These are phyloP conservation scores for Irpex sp. DNA, from an alignment of 1,284 basidiomycete species.

Conservation along the genomic window DNA sequence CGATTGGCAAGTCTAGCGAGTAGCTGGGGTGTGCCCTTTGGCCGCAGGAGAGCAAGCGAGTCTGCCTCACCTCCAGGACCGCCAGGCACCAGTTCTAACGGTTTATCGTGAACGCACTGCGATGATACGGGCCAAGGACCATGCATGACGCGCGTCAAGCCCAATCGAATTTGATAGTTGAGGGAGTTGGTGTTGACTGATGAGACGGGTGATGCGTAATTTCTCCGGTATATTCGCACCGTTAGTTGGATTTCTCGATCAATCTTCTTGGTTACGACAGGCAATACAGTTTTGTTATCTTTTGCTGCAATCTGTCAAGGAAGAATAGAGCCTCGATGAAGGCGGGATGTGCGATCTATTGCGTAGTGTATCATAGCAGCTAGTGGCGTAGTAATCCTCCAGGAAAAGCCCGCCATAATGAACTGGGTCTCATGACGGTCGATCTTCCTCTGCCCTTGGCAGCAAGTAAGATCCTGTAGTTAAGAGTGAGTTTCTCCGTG, in stretches of 20 bases:
- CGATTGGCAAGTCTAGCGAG: slow-evolving; percentile 62
- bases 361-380: background rate
- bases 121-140: too few relatives aligned
- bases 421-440: background rate
- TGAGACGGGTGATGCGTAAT: slow-evolving; percentile 4
- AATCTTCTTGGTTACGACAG: background rate
- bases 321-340: background rate
- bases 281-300: background rate
- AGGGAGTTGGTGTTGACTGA: background rate
- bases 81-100: slow-evolving; percentile 6
- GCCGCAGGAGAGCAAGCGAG: slow-evolving; percentile 45
- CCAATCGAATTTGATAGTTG: too few relatives aligned
- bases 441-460: background rate
- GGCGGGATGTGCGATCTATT: background rate
- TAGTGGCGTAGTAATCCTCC: slow-evolving; percentile 1
- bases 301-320: background rate
- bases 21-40: slow-evolving; percentile 63
- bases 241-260: background rate
- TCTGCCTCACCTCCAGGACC: slow-evolving; percentile 1
- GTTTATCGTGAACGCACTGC: background rate
- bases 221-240: slow-evolving; percentile 1
- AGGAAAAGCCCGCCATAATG: background rate
- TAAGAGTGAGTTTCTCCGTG: background rate
- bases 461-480: background rate
- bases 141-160: too few relatives aligned